Evolutionary conservation across 208 protist genomes (phyloP).

Genomic region (Naegleria gruberi): DNA sequence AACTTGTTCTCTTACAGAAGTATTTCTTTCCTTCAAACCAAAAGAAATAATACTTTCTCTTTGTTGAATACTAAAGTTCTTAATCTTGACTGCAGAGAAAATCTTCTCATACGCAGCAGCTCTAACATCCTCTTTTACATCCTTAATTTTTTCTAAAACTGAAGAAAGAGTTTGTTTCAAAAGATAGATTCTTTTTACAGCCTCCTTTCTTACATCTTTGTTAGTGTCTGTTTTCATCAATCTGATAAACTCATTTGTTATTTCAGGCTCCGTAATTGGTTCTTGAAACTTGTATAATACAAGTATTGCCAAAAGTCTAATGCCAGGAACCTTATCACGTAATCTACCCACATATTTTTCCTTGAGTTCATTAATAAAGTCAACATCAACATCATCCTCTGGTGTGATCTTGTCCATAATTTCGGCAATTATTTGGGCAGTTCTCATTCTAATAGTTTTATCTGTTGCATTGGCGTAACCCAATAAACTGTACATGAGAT

Average conservation of each 20-base stretch:
- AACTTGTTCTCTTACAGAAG: not conserved
- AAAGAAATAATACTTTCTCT: not conserved
- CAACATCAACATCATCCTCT: not conserved
- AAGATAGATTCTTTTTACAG: not conserved
- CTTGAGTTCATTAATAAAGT: not conserved
- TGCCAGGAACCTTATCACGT: not conserved
- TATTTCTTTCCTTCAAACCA: not conserved
- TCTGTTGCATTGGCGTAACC: not conserved
- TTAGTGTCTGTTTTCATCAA: not conserved
- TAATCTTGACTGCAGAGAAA: not conserved
- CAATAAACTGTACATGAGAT: not conserved
- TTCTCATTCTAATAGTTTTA: not conserved
- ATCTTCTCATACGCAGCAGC: not conserved
- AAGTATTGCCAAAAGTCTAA: not conserved
- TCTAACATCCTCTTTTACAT: conserved; percentile 4
- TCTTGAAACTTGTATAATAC: not conserved
- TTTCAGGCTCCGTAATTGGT: not conserved
- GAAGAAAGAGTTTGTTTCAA: not conserved
- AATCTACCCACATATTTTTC: not conserved
- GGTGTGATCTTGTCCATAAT: not conserved
- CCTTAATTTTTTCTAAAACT: not conserved
- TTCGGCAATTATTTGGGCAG: not conserved
- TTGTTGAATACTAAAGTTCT: not conserved
- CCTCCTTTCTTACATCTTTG: conserved; percentile 10
- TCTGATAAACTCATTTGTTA: not conserved